Conservation (phyloP, 306 rosid species). For the Castanopsis chinensis region DNA sequence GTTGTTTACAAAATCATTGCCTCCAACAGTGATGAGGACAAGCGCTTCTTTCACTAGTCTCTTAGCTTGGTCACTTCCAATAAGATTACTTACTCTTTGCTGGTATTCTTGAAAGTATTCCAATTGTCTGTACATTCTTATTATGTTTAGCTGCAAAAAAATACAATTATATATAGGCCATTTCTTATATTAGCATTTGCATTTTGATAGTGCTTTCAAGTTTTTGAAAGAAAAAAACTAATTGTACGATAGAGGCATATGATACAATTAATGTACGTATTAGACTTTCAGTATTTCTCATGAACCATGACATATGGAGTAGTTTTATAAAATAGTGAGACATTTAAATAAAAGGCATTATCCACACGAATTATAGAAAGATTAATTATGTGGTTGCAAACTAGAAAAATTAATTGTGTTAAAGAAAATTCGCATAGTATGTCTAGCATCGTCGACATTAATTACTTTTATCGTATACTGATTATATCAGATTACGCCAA, state of each 20-base stretch:
- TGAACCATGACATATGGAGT: too few relatives aligned
- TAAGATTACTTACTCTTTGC: conserved; percentile 27
- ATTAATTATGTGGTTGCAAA: too few relatives aligned
- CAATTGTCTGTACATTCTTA: conserved; percentile 58
- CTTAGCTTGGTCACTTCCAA: conserved; percentile 35
- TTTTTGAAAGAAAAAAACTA: not conserved
- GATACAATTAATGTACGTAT: too few relatives aligned
- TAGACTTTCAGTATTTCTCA: too few relatives aligned
- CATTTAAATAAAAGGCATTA: too few relatives aligned
- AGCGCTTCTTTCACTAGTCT: conserved; percentile 49
- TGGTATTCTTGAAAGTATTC: conserved; percentile 65
- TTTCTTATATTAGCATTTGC: not conserved
- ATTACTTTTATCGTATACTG: too few relatives aligned
- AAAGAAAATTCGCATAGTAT: too few relatives aligned
- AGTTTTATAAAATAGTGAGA: too few relatives aligned
- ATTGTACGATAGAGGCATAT: not conserved
- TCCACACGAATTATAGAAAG: too few relatives aligned
- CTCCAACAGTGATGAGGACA: conserved; percentile 60
- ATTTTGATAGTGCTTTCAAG: not conserved
- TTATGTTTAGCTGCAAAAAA: conserved; percentile 53
- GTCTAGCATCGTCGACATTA: too few relatives aligned
- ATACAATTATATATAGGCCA: not conserved
- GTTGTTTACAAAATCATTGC: conserved; percentile 78
- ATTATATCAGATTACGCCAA: too few relatives aligned
- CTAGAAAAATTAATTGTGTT: too few relatives aligned